Percentiles rank a stretch among this genome's conserved stretches.
Evolutionary conservation across 768 basidiomycete genomes (phyloP).

Genomic region (Boletus patriciae): DNA sequence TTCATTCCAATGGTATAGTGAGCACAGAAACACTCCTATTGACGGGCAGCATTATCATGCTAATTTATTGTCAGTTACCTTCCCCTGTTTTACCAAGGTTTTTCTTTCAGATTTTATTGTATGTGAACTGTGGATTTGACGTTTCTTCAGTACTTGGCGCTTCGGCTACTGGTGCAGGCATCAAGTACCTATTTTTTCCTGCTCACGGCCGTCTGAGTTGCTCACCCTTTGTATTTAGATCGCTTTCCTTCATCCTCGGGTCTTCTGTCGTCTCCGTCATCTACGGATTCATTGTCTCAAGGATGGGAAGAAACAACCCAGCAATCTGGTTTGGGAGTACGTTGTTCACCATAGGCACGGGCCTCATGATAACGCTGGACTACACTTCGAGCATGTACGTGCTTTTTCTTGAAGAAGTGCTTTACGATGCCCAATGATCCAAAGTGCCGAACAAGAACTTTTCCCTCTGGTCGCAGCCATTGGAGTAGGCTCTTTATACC

Average conservation of each 20-base stretch:
- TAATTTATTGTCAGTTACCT: slow-evolving; percentile 45
- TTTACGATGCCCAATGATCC: slow-evolving; percentile 3
- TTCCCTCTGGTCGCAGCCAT: slow-evolving; percentile 66
- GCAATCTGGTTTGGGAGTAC: slow-evolving; percentile 67
- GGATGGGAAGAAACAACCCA: slow-evolving; percentile 54
- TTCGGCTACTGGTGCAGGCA: slow-evolving; percentile 69
- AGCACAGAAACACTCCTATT: neutral
- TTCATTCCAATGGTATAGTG: slow-evolving; percentile 50
- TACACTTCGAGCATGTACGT: slow-evolving; percentile 51
- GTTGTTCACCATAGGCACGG: slow-evolving; percentile 60
- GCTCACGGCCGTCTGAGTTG: neutral
- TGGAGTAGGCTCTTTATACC: slow-evolving; percentile 65
- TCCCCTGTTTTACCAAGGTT: slow-evolving; percentile 68
- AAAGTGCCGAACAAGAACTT: slow-evolving; percentile 59
- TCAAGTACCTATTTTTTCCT: slow-evolving; percentile 54
- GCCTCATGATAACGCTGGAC: slow-evolving; percentile 70
- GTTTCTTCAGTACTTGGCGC: slow-evolving; percentile 52
- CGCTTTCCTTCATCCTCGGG: slow-evolving; percentile 71
- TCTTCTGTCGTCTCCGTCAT: slow-evolving; percentile 47
- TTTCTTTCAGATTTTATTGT: neutral
- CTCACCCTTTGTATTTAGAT: slow-evolving; percentile 39
- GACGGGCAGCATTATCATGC: no score
- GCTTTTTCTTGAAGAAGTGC: neutral
- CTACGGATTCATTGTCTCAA: slow-evolving; percentile 58
- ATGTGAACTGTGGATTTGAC: neutral